Conservation (phyloP, 1,284 basidiomycete species). For the Cystobasidium slooffiae region DNA sequence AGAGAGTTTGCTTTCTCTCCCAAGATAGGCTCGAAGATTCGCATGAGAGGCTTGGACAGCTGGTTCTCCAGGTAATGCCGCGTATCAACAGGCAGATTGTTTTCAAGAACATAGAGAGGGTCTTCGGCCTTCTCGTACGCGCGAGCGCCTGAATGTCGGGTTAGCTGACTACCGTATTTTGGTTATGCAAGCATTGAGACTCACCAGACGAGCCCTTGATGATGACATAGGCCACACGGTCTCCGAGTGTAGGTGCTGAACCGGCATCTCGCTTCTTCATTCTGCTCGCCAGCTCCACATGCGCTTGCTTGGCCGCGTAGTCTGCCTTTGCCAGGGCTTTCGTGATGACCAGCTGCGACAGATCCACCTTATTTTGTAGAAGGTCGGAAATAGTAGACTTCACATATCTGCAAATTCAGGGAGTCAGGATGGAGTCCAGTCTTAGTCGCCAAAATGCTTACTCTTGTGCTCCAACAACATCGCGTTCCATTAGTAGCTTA, state of each 20-base stretch:
- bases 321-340: slow-evolving; percentile 91
- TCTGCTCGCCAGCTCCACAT: slow-evolving; percentile 88
- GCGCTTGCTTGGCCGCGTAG: slow-evolving; percentile 88
- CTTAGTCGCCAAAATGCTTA: slow-evolving; percentile 58
- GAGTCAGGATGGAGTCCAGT: slow-evolving; percentile 13
- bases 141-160: slow-evolving; percentile 71
- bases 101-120: slow-evolving; percentile 90
- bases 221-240: slow-evolving; percentile 96
- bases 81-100: slow-evolving; percentile 95
- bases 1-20: slow-evolving; percentile 84
- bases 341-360: slow-evolving; percentile 97
- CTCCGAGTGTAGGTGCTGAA: slow-evolving; percentile 89
- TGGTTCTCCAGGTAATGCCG: slow-evolving; percentile 97
- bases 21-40: slow-evolving; percentile 96
- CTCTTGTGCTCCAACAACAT: slow-evolving; percentile 89
- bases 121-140: slow-evolving; percentile 98
- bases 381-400: slow-evolving; percentile 91
- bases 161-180: neutral
- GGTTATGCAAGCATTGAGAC: slow-evolving; percentile 21
- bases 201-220: slow-evolving; percentile 89
- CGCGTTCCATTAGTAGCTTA: slow-evolving; percentile 92
- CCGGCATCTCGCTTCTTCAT: slow-evolving; percentile 95
- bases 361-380: slow-evolving; percentile 91
- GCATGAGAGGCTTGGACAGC: slow-evolving; percentile 88
- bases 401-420: slow-evolving; percentile 69